Base-by-base conservation (phyloP, 495 filamentous ascomycete species). In the Annulohypoxylon bovei region DNA sequence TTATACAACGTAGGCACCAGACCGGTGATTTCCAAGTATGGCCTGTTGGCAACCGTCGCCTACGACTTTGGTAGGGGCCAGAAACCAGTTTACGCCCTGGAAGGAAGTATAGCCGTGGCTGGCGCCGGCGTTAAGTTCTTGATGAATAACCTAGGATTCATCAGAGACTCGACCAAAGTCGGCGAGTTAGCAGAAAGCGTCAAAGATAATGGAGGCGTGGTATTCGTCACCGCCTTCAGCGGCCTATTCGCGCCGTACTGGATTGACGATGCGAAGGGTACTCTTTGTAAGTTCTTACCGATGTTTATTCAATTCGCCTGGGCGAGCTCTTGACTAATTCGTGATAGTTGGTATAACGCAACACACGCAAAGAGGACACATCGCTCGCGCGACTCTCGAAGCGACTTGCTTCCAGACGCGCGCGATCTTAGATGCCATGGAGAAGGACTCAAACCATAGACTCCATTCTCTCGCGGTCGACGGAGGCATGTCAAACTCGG, bases 231-330 rank as follows among this genome's bases (percentile, higher is more conserved):
- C 30, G 95, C 95, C 0, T 98, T 98, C 78, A 95, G 92, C 82
- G 95, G 95, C 66, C 85, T 98, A 1, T 97, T 97, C 78, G 95
- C 95, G 16, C 95, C 95, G n/a, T 97, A 97, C 78, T 98, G 95
- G 95, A 97, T 97, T 67, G 95, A 97, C 77, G 93, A 97, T 80
- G 94, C 93, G 32, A 90, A 94, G 79, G 95, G 95, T 56, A 97
- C 94, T 1, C 88, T 95, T 20, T 94, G 90, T 92, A 83, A 83
- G 88, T 81, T 27, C n/a, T 39, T 44, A n/a, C 18, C 40, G 3
- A 57, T 42, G 1, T 2, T 42, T 9, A 46, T 52, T 46, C 47
- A 62, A n/a, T 32, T 18, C 50, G 12, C 22, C 22, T 16, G 6
- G 22, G 23, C 8, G n/a, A 28, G n/a, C 18, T 9, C 7, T 11